phyloP scores from a whole-genome alignment of 1,139 yeast genomes.

The Taphrina deformans region DNA sequence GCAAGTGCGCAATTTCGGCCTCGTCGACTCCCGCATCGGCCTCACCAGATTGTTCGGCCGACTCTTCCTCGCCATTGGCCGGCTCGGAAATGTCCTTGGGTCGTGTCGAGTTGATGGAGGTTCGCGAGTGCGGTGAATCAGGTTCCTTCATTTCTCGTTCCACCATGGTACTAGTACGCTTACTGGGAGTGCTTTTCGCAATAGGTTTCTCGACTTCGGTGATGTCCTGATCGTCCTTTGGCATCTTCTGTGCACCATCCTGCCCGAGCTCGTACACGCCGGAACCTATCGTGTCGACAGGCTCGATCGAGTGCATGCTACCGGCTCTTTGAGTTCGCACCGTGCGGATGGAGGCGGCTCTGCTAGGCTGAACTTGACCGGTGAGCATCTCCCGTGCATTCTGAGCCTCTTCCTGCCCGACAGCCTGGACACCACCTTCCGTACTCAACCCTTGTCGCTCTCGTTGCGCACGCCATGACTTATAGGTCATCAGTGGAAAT shows the following conservation, averaged over 20 bases:
- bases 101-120: background rate
- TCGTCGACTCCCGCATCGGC: constrained; percentile 11
- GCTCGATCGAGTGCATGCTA: background rate
- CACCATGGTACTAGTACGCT: background rate
- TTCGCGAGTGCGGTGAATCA: background rate
- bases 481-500: constrained; percentile 65
- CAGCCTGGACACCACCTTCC: constrained; percentile 37
- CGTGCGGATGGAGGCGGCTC: constrained; percentile 16
- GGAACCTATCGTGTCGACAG: background rate
- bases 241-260: background rate
- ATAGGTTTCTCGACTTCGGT: background rate
- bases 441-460: constrained; percentile 37
- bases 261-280: constrained; percentile 11
- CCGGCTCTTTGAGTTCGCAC: background rate
- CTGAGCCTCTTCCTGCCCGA: constrained; percentile 26
- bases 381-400: constrained; percentile 18
- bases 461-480: constrained; percentile 41
- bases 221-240: background rate
- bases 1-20: constrained; percentile 11
- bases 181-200: background rate
- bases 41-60: background rate
- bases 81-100: background rate
- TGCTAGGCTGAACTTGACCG: background rate
- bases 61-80: background rate
- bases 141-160: constrained; percentile 3